A percentile compares a stretch with the other conserved stretches of the same genome.
phyloP scores from a whole-genome alignment of 108 stramenopile species.

The Nitzschia inconspicua region DNA sequence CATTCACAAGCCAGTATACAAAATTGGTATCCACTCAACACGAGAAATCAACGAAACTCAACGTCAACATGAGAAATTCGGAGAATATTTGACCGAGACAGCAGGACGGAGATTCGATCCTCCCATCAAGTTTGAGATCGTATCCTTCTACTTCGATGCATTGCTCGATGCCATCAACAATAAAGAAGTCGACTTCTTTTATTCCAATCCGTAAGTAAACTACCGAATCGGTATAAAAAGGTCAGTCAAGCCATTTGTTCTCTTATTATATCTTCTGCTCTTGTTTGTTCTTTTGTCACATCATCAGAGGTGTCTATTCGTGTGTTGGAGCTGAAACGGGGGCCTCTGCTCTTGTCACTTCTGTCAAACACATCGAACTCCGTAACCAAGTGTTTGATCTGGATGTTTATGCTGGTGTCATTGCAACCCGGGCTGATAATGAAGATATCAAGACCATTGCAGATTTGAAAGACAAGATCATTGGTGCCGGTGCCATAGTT shows the following conservation, averaged over 20 bases:
- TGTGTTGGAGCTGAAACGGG: conserved; percentile 4
- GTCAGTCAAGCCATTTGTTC: too few relatives aligned
- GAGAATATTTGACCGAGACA: not conserved
- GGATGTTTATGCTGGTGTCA: not conserved
- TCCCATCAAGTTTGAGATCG: not conserved
- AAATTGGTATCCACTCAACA: not conserved
- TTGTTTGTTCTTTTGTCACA: too few relatives aligned
- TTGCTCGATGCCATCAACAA: conserved; percentile 4
- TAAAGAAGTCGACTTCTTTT: conserved; percentile 7
- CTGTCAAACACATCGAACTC: not conserved
- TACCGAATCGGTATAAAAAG: too few relatives aligned
- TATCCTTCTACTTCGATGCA: not conserved
- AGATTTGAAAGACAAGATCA: not conserved
- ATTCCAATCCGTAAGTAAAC: conserved; percentile 12
- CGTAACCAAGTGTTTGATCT: not conserved
- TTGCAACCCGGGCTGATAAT: not conserved
- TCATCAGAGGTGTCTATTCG: conserved; percentile 3
- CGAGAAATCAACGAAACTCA: not conserved
- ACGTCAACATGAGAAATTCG: too few relatives aligned
- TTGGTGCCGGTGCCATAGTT: not conserved
- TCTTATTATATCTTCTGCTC: too few relatives aligned
- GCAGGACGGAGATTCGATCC: conserved; percentile 11
- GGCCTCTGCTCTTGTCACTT: not conserved
- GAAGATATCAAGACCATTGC: not conserved
- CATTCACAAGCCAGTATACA: not conserved